Evolutionary conservation across 148 eudicot genomes (phyloP), one percentile per base, ranked within the genome.

Genomic region (Cornus suecica): DNA sequence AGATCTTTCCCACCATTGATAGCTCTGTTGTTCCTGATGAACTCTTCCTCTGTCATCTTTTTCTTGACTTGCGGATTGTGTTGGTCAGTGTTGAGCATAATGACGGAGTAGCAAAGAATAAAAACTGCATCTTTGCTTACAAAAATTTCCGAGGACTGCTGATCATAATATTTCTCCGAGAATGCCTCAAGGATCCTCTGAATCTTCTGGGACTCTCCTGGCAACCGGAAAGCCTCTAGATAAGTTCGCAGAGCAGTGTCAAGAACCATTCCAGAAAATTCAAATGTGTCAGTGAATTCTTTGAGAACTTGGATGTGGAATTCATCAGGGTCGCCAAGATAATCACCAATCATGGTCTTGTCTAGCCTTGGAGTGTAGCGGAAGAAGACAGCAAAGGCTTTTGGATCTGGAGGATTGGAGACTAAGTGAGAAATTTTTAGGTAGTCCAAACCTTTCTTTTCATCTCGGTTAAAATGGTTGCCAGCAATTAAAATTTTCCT

Each of bases 21-120:
- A 31, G 90, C 91, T 78, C 99, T 75, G 60, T 95, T 95, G 85
- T 95, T 95, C 70, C 84, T 85, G 34, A 95, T 89, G 56, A 95
- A 95, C 71, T 95, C 99, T 10, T 95, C 99, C 77, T 95, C 99
- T 1, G 99, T 91, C 99, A 95, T 95, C 77, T 95, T 95, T 80
- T 90, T 95, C 88, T 95, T 95, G 24, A 95, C 99, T 73, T 95
- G 99, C 8, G 97, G 97, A 66, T 95, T 95, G 69, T 95, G 97
- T 51, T 91, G 97, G 78, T 95, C 99, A 5, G 99, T 95, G 84
- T 95, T 95, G 64, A 95, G 83, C 99, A 95, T 95, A 67, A 95
- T 93, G 37, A 95, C 73, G 23, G 97, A 95, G 58, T 95, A 95
- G 69, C 97, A 91, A 16, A 95, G 84, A 29, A 95, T 80, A 52